These are phyloP conservation scores for Dissophora globulifera DNA, from an alignment of 192 early-diverging fungal genomes.

Conservation along the genomic window DNA sequence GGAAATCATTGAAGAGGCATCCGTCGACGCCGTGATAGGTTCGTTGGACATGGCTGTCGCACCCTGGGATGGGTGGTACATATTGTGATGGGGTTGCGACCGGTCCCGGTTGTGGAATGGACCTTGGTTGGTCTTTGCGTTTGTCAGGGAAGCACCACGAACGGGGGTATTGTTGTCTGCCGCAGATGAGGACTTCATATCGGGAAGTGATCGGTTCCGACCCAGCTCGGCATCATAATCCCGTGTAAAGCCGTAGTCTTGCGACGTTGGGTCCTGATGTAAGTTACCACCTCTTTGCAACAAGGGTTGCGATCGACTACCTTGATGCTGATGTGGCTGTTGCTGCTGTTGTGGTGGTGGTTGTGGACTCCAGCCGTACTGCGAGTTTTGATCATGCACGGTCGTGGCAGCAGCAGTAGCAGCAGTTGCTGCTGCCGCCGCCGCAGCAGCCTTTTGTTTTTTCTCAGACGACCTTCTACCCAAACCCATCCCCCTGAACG, in stretches of 20 bases:
- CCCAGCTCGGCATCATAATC: constrained; percentile 19
- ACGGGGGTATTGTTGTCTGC: constrained; percentile 4
- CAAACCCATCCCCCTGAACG: constrained; percentile 30
- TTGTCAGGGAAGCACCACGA: constrained; percentile 28
- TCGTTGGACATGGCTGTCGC: constrained; percentile 26
- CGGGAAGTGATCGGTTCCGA: constrained; percentile 29
- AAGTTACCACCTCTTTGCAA: constrained; percentile 7
- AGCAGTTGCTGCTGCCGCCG: neutral
- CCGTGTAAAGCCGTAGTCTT: neutral
- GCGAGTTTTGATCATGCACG: constrained; percentile 11
- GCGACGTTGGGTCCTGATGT: neutral
- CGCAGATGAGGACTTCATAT: constrained; percentile 13
- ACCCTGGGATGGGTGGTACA: constrained; percentile 9
- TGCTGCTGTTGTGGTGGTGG: no score
- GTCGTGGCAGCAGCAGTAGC: neutral
- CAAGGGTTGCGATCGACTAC: constrained; percentile 1
- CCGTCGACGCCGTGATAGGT: constrained; percentile 8
- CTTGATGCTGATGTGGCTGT: no score
- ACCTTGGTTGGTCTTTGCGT: constrained; percentile 29
- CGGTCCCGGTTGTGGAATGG: constrained; percentile 25
- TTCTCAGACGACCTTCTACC: constrained; percentile 27
- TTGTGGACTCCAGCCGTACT: neutral
- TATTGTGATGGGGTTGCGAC: constrained; percentile 11
- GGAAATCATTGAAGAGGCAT: neutral
- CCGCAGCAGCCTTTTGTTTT: neutral